These are phyloP conservation scores for Protomyces lactucae-debilis DNA, from an alignment of 1,139 yeast genomes.

Conservation along the genomic window DNA sequence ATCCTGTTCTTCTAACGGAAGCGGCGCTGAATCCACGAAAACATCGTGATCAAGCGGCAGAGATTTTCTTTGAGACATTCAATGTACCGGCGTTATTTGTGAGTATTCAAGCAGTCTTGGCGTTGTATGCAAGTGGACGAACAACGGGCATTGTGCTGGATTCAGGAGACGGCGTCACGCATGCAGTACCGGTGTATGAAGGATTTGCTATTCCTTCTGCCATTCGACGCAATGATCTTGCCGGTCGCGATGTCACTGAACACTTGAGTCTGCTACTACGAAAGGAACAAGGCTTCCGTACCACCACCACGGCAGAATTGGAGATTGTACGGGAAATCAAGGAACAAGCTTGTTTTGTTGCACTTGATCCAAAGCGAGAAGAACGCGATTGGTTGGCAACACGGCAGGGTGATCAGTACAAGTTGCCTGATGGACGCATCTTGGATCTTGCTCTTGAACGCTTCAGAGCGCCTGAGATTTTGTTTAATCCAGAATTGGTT, in stretches of 20 bases:
- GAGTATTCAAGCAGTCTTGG: conserved; percentile 75
- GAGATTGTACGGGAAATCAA: conserved; percentile 76
- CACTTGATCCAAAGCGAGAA: conserved; percentile 64
- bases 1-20: conserved; percentile 82
- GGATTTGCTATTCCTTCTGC: conserved; percentile 77
- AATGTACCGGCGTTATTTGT: conserved; percentile 83
- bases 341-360: conserved; percentile 66
- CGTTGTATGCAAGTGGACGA: conserved; percentile 81
- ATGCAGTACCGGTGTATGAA: conserved; percentile 81
- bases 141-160: conserved; percentile 89
- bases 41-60: conserved; percentile 70
- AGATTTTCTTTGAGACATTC: conserved; percentile 75
- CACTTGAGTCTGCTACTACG: conserved; percentile 64
- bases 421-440: conserved; percentile 77
- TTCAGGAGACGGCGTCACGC: conserved; percentile 88
- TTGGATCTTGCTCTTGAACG: conserved; percentile 62
- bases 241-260: conserved; percentile 82
- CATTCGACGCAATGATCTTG: conserved; percentile 70
- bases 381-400: conserved; percentile 52
- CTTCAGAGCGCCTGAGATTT: conserved; percentile 65
- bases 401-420: conserved; percentile 41
- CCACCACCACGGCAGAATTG: conserved; percentile 68
- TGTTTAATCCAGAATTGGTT: conserved; percentile 71
- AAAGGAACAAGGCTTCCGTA: conserved; percentile 49
- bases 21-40: conserved; percentile 75